Evolutionary conservation across 2,329 filamentous ascomycete species (phyloP).

Genomic region (Dactylonectria macrodidyma): DNA sequence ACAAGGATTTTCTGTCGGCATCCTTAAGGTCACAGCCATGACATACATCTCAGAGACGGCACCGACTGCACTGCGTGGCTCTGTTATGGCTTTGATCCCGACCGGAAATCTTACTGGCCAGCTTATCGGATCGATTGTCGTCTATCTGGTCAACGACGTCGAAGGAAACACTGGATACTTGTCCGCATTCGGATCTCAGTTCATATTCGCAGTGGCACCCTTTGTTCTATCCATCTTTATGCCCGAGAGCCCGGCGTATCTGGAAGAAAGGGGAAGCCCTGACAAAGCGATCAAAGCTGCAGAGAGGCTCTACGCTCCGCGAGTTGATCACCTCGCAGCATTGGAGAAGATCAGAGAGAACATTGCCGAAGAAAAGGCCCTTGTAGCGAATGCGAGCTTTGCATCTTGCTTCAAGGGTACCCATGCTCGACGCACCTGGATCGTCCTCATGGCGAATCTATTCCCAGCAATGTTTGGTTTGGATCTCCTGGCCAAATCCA

Average conservation of each 20-base stretch:
- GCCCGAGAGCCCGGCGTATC: constrained; percentile 47
- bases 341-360: constrained; percentile 43
- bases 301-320: constrained; percentile 38
- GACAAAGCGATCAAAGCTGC: constrained; percentile 38
- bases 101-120: constrained; percentile 48
- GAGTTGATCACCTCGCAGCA: constrained; percentile 27
- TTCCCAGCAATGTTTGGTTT: constrained; percentile 61
- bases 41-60: constrained; percentile 58
- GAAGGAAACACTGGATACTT: constrained; percentile 40
- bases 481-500: constrained; percentile 57
- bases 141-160: constrained; percentile 42
- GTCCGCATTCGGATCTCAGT: constrained; percentile 46
- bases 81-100: constrained; percentile 49
- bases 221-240: constrained; percentile 45
- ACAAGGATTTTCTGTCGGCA: constrained; percentile 47
- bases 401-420: constrained; percentile 57
- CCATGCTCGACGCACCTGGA: constrained; percentile 57
- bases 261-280: constrained; percentile 39
- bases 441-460: constrained; percentile 56
- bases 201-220: constrained; percentile 38
- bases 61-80: constrained; percentile 45
- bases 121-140: constrained; percentile 44
- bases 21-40: constrained; percentile 44
- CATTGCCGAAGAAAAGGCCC: constrained; percentile 58
- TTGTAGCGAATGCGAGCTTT: constrained; percentile 53